These are phyloP conservation scores for Ceratopteris richardii DNA, from an alignment of 75 land plant genomes.

Conservation along the genomic window DNA sequence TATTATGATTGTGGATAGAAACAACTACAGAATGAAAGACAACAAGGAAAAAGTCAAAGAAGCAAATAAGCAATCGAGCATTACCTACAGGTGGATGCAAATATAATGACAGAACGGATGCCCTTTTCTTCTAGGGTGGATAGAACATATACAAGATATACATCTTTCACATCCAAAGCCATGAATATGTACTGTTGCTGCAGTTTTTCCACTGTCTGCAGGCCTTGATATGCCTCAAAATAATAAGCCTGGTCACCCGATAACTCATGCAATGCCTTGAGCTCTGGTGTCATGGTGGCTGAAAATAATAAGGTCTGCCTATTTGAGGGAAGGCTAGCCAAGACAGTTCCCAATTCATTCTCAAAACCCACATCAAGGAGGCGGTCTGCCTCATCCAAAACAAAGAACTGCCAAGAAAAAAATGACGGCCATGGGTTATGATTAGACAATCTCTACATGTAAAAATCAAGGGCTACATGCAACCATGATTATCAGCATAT, in stretches of 20 bases:
- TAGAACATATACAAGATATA: slow-evolving; percentile 64
- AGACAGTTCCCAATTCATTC: slow-evolving; percentile 61
- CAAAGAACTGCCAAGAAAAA: slow-evolving; percentile 54
- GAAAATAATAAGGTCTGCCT: slow-evolving; percentile 92
- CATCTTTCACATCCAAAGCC: slow-evolving; percentile 74
- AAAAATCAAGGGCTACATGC: too few relatives aligned
- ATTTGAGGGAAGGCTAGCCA: slow-evolving; percentile 54
- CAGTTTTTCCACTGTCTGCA: slow-evolving; percentile 81
- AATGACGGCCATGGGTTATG: too few relatives aligned
- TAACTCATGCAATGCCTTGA: slow-evolving; percentile 67
- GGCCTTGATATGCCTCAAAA: slow-evolving; percentile 90
- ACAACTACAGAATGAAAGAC: too few relatives aligned
- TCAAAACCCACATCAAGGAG: slow-evolving; percentile 92
- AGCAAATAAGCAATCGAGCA: too few relatives aligned
- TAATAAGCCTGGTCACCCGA: slow-evolving; percentile 76
- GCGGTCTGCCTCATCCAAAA: slow-evolving; percentile 96
- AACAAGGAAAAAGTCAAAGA: too few relatives aligned
- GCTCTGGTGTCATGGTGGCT: slow-evolving; percentile 86
- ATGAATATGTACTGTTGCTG: slow-evolving; percentile 71
- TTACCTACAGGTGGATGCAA: slow-evolving; percentile 94
- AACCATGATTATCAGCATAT: too few relatives aligned
- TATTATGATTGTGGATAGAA: too few relatives aligned
- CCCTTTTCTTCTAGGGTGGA: slow-evolving; percentile 60
- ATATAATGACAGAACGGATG: slow-evolving; percentile 88
- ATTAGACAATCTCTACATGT: too few relatives aligned